Evolutionary conservation across 805 yeast genomes (phyloP).

Genomic region (Kodamaea jinghongensis): DNA sequence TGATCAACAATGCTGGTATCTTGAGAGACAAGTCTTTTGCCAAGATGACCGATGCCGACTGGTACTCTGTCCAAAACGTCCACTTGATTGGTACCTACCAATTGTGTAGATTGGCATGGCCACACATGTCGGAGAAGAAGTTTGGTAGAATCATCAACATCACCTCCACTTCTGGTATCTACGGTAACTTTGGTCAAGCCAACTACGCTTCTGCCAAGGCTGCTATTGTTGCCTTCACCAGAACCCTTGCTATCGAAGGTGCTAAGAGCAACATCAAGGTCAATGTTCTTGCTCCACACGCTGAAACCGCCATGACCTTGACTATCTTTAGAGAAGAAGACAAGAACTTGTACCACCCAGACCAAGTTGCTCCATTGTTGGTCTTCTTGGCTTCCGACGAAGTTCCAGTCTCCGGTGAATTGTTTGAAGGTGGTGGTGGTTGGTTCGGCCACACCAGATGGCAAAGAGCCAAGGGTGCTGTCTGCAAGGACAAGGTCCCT

Average conservation of each 20-base stretch:
- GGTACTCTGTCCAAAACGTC: conserved; percentile 77
- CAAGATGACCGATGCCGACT: conserved; percentile 80
- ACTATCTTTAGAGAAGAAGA: conserved; percentile 80
- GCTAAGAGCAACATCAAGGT: conserved; percentile 70
- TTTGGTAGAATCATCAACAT: conserved; percentile 84
- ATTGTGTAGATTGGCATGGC: conserved; percentile 91
- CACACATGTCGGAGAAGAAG: conserved; percentile 73
- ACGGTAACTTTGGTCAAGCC: conserved; percentile 97
- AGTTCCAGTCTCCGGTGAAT: conserved; percentile 69
- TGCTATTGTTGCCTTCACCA: conserved; percentile 81
- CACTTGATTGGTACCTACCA: conserved; percentile 81
- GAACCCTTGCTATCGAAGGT: conserved; percentile 90
- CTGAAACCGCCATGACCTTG: conserved; percentile 95
- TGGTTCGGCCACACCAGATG: conserved; percentile 95
- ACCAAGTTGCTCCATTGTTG: conserved; percentile 86
- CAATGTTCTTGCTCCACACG: conserved; percentile 92
- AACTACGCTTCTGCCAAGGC: conserved; percentile 93
- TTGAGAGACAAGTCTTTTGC: conserved; percentile 83
- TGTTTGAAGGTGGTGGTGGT: conserved; percentile 93
- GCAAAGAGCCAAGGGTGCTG: conserved; percentile 89
- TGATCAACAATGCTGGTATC: conserved; percentile 93
- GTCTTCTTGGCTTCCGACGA: conserved; percentile 76
- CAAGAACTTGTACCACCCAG: conserved; percentile 79
- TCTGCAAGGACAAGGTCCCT: conserved; percentile 50
- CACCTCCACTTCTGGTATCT: conserved; percentile 93